Evolutionary conservation across 208 protist species (phyloP), one percentile per base, ranked within the genome.

Genomic region (Angomonas ambiguus): DNA sequence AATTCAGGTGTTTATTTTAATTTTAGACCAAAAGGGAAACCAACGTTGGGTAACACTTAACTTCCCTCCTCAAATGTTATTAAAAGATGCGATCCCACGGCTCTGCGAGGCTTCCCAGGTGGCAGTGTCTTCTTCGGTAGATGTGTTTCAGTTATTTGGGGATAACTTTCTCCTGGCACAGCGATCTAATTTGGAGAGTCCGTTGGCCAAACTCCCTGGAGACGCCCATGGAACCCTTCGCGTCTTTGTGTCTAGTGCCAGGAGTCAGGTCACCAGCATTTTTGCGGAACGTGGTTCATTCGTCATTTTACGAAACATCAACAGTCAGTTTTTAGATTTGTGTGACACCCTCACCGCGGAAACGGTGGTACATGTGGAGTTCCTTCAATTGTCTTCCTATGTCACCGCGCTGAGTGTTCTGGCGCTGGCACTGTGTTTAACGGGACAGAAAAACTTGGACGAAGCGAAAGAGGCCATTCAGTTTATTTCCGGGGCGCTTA

Each of bases 61-160:
- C 5, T 34, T 84, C 4, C 59, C 71, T 25, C 68, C 65, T 1
- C 49, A 64, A 0, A 56, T 53, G 3, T 77, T 72, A 6, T 28
- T 93, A 28, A 78, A 69, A 28, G 72, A 87, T 10, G 71, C 64
- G 59, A 51, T 91, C 38, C 69, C 68, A 13, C 45, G 72, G 27
- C 77, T 93, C 1, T 93, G 82, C 64, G 66, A 68, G 0, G 77
- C 71, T 1, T 76, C 74, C 2, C 41, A 67, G 11, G 42, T 93
- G 51, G 77, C 80, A 5, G 59, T 74, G 51, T 79, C 69, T 20
- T 67, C 69, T 16, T 85, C 69, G 4, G 67, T 84, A 8, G 71
- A 79, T 30, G 76, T 94, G 6, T 90, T 84, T 62, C 83, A 91
- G 72, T 63, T 94, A 20, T 89, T 85, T 60, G 88, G 88, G 51